Base-by-base conservation (phyloP, 2,329 filamentous ascomycete genomes). In the Monilinia laxa region DNA sequence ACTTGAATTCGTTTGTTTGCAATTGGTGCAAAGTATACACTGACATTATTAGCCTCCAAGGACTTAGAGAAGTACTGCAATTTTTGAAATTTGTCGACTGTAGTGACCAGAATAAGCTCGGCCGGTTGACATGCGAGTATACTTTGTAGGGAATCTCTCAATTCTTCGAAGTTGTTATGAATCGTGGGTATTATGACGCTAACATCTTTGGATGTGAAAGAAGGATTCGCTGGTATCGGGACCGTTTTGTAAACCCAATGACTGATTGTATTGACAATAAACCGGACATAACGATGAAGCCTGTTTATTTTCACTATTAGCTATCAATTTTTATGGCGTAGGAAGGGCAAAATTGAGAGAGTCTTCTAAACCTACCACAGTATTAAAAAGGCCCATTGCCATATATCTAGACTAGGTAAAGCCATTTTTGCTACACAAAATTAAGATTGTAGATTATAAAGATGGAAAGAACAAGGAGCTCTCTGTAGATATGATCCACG, bases 1-100 rank as follows among this genome's bases (percentile, higher is more conserved):
- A 98, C 93, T 78, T 98, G 94, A 25, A 94, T 87, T 65, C 94
- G 90, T 82, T 98, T 98, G 81, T 98, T 98, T 72, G 94, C 93
- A 76, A 97, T 93, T 68, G 85, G 83, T 40, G 93, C 91, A 70
- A 86, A 89, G 71, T 94, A 83, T 54, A 96, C 88, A 66, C 87
- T 85, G 71, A 97, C 87, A 70, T 86, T 87, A 67, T 86, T 83
- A 66, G 81, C 79, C 53, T 76, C 72, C 47, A 90, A 78, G 31
- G 87, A 86, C 69, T 85, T 83, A 25, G 86, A 87, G 77, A 95
- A 87, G 70, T 82, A 81, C 74, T 89, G 80, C 25, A 94, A 84
- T 64, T 85, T 88, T 68, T 86, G 83, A 69, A 89, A 82, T 78
- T 95, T 95, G 76, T 90, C 87, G 71, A 90, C 87, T 45, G 95